Evolutionary conservation across 2,329 filamentous ascomycete species (phyloP).

Genomic region (Cercospora beticola): DNA sequence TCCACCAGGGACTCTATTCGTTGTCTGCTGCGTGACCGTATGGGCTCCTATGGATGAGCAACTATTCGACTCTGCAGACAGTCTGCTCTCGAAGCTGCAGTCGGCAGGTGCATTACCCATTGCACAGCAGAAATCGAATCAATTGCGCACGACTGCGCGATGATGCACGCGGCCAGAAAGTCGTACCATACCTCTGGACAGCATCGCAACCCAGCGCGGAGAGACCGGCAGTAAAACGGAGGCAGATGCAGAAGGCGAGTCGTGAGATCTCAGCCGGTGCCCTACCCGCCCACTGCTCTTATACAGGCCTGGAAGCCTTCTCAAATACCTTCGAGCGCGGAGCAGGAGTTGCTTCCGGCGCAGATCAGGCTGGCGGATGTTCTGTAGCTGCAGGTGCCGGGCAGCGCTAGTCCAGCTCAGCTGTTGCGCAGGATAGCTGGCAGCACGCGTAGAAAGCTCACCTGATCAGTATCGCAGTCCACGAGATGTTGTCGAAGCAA

Average conservation of each 20-base stretch:
- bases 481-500: not conserved
- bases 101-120: not conserved
- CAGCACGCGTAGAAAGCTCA: not conserved
- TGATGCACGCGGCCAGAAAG: not conserved
- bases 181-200: not conserved
- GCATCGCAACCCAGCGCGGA: not conserved
- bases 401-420: not conserved
- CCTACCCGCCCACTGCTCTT: not conserved
- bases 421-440: not conserved
- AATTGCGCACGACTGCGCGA: no score
- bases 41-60: not conserved
- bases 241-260: not conserved
- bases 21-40: slow-evolving; percentile 1
- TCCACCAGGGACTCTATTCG: slow-evolving; percentile 13
- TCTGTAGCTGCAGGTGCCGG: not conserved
- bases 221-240: not conserved
- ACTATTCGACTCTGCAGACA: not conserved
- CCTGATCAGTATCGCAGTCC: not conserved
- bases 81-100: not conserved
- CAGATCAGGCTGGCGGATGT: not conserved
- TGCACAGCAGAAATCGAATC: not conserved
- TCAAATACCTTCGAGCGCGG: not conserved
- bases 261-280: not conserved
- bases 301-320: not conserved
- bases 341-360: not conserved